Conservation (phyloP, 371 early-diverging fungal genomes). For the Catenaria anguillulae region DNA sequence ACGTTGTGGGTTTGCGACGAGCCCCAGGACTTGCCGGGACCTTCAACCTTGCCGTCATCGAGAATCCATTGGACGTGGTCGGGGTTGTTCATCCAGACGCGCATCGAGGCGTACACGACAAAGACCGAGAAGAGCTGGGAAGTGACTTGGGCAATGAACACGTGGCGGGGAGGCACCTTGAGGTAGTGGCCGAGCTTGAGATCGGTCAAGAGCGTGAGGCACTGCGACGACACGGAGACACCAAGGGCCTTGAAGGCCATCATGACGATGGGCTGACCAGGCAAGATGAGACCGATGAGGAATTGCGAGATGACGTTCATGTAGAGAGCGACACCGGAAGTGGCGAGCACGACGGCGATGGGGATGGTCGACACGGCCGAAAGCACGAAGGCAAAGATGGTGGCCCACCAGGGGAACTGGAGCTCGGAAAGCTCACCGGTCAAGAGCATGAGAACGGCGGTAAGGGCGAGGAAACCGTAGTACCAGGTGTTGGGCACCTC, state of each 20-base stretch:
- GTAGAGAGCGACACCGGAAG: slow-evolving; percentile 45
- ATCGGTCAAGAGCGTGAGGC: slow-evolving; percentile 12
- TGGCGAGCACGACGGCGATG: slow-evolving; percentile 58
- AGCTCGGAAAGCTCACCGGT: not conserved
- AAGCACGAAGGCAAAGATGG: slow-evolving; percentile 36
- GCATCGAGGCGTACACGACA: slow-evolving; percentile 42
- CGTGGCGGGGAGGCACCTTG: slow-evolving; percentile 32
- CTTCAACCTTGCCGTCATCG: not conserved
- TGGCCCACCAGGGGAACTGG: not conserved
- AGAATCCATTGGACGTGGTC: not conserved
- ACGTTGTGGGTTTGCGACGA: slow-evolving; percentile 1
- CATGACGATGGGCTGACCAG: slow-evolving; percentile 44
- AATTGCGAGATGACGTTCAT: slow-evolving; percentile 34
- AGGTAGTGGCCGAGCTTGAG: slow-evolving; percentile 41
- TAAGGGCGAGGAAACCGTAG: slow-evolving; percentile 8
- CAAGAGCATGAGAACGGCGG: not conserved
- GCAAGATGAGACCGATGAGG: slow-evolving; percentile 43
- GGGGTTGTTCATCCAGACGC: slow-evolving; percentile 30
- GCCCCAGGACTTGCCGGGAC: not conserved
- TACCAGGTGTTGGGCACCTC: slow-evolving; percentile 22
- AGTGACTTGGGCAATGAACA: slow-evolving; percentile 41
- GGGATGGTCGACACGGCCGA: slow-evolving; percentile 48
- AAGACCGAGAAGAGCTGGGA: slow-evolving; percentile 41
- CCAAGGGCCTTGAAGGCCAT: slow-evolving; percentile 43
- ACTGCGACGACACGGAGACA: not conserved